Conservation (phyloP, 345 rosid genomes). For the Mangifera indica region DNA sequence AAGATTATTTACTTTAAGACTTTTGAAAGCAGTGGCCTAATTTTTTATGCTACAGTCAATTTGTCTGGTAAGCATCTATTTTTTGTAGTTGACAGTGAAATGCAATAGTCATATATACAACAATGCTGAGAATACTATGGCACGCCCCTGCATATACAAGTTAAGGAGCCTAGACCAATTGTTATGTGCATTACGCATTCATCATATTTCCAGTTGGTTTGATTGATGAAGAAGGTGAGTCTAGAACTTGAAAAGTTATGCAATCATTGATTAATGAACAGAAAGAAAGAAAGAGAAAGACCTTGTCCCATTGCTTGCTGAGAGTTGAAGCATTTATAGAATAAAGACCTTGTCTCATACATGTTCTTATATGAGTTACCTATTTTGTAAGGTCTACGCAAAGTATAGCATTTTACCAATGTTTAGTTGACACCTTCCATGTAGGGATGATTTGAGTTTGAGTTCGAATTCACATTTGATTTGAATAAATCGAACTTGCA, state of each 20-base stretch:
- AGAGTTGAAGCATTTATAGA: constrained; percentile 90
- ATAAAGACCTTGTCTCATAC: too few species aligned
- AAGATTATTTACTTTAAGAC: too few species aligned
- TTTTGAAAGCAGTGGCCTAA: too few species aligned
- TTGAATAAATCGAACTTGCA: too few species aligned
- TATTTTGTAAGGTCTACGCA: too few species aligned
- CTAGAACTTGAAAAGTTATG: not conserved
- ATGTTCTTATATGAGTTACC: too few species aligned
- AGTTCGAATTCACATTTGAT: too few species aligned
- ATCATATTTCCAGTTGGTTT: not conserved
- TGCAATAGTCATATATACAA: not conserved
- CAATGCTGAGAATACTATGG: not conserved
- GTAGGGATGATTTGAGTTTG: too few species aligned
- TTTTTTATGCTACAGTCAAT: too few species aligned
- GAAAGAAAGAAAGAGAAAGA: constrained; percentile 27
- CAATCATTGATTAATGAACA: not conserved
- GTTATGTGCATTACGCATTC: not conserved
- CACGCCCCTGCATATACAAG: not conserved
- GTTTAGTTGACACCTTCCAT: too few species aligned
- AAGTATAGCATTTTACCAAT: too few species aligned
- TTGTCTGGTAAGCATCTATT: too few species aligned
- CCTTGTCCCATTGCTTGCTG: constrained; percentile 80
- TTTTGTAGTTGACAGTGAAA: not conserved
- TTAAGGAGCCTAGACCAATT: not conserved
- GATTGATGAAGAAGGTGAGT: not conserved